Percentiles rank a stretch among this genome's conserved stretches.
phyloP scores from a whole-genome alignment of 805 yeast genomes.

The Tetrapisispora fleetii region DNA sequence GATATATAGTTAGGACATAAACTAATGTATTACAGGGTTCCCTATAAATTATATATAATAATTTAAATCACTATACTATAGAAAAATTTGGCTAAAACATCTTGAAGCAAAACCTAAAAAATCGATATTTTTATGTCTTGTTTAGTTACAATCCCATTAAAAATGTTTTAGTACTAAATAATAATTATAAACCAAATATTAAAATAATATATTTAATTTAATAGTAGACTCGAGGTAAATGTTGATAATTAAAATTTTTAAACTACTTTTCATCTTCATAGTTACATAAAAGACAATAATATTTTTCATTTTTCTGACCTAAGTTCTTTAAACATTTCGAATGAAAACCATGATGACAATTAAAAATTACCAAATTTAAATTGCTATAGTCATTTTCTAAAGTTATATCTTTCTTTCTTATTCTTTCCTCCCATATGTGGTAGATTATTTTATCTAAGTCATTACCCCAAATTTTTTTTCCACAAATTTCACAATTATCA shows the following conservation, averaged over 20 bases:
- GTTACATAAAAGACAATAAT: slow-evolving; percentile 18
- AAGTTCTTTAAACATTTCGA: slow-evolving; percentile 19
- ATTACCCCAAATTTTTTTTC: slow-evolving; percentile 61
- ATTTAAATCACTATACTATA: too few relatives aligned
- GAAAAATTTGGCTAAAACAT: too few relatives aligned
- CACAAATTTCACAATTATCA: slow-evolving; percentile 67
- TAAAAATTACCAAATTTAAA: slow-evolving; percentile 13
- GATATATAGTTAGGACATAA: too few relatives aligned
- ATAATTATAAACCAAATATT: too few relatives aligned
- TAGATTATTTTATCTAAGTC: slow-evolving; percentile 41
- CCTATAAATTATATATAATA: too few relatives aligned
- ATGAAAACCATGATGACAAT: slow-evolving; percentile 27
- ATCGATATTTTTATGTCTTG: too few relatives aligned
- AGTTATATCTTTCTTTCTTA: slow-evolving; percentile 14
- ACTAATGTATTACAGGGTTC: too few relatives aligned
- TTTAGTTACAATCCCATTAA: too few relatives aligned
- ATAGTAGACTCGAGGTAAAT: too few relatives aligned
- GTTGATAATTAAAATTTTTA: neutral
- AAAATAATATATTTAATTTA: too few relatives aligned
- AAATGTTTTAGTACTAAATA: too few relatives aligned
- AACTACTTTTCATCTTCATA: neutral
- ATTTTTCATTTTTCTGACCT: slow-evolving; percentile 16
- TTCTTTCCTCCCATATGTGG: slow-evolving; percentile 46
- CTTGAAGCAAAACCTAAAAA: too few relatives aligned
- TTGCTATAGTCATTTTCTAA: neutral